Evolutionary conservation across 495 filamentous ascomycete genomes (phyloP), one percentile per base, ranked within the genome.

Genomic region (Thermothielavioides terrestris): DNA sequence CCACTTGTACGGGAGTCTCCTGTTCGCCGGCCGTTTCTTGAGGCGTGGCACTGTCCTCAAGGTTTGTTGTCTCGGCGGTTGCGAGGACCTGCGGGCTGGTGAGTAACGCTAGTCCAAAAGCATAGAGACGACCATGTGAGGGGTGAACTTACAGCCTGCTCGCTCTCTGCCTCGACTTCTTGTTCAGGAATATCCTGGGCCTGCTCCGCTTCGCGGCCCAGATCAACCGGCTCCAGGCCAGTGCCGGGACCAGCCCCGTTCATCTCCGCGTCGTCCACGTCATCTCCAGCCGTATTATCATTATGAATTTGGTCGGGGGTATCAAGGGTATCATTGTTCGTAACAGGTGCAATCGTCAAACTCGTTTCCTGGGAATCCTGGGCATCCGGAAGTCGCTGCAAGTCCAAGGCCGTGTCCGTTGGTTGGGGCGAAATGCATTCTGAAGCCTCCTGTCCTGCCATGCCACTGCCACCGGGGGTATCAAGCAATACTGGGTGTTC

Each of bases 371-470:
- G 50, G 52, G 49, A 40, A 50, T 56, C 41, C 9, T 59, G 46
- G 34, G 42, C 53, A 39, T 61, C 55, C 20, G 45, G 23, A 43
- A 25, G 46, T 54, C 49, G 47, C n/a, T n/a, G n/a, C 53, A 45
- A 50, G 56, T 59, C 56, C 55, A 55, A 38, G 43, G 52, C 50
- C 54, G 50, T 43, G 52, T 58, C 52, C 42, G 44, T 55, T 55
- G 58, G 55, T 46, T 54, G 34, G n/a, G n/a, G n/a, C 39, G 57
- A 63, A 63, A 63, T 60, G 60, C 57, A 57, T 58, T 63, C 60
- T 55, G 60, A 55, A 49, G 35, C 49, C 51, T 46, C 55, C 52
- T 55, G 49, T 61, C 53, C 60, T 58, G 49, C 53, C 47, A 48
- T 39, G 41, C 45, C 61, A 50, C 47, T 27, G 47, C 54, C 57